A percentile compares a stretch with the other conserved stretches of the same genome.
phyloP scores from a whole-genome alignment of 2,329 filamentous ascomycete genomes.

The Aspergillus calidoustus region DNA sequence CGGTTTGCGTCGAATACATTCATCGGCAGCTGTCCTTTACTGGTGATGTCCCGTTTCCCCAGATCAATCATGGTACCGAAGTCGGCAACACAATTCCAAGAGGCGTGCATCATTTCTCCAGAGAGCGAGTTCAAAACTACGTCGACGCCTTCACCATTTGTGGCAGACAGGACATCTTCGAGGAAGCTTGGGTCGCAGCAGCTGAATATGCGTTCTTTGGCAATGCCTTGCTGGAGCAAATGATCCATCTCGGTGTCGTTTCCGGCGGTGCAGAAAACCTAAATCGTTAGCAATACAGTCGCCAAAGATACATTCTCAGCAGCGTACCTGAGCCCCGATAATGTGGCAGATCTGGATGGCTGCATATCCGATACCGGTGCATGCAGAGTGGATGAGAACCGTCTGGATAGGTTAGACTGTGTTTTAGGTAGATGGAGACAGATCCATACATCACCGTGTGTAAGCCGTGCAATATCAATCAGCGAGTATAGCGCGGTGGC shows the following conservation, averaged over 20 bases:
- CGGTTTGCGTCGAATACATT: not conserved
- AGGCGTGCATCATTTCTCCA: not conserved
- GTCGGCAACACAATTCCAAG: conserved; percentile 7
- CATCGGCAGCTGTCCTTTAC: not conserved
- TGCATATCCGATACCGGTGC: conserved; percentile 11
- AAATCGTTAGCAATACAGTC: not conserved
- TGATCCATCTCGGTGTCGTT: not conserved
- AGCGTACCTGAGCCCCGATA: conserved; percentile 10
- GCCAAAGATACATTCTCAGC: too few species aligned
- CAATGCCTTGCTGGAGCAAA: not conserved
- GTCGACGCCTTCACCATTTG: not conserved
- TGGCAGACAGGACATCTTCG: not conserved
- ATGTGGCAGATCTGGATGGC: conserved; percentile 17
- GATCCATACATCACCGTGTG: conserved; percentile 11
- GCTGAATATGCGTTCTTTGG: not conserved
- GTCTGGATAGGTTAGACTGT: not conserved
- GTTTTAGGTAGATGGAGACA: not conserved
- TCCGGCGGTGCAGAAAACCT: conserved; percentile 4
- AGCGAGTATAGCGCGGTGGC: conserved; percentile 17
- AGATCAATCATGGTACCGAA: conserved; percentile 3
- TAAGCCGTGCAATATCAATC: conserved; percentile 11
- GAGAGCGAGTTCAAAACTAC: conserved; percentile 1
- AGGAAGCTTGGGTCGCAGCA: not conserved
- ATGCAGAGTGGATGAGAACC: conserved; percentile 18
- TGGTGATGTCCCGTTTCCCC: not conserved